Conservation (phyloP, 805 yeast species). For the Maudiozyma bulderi region DNA sequence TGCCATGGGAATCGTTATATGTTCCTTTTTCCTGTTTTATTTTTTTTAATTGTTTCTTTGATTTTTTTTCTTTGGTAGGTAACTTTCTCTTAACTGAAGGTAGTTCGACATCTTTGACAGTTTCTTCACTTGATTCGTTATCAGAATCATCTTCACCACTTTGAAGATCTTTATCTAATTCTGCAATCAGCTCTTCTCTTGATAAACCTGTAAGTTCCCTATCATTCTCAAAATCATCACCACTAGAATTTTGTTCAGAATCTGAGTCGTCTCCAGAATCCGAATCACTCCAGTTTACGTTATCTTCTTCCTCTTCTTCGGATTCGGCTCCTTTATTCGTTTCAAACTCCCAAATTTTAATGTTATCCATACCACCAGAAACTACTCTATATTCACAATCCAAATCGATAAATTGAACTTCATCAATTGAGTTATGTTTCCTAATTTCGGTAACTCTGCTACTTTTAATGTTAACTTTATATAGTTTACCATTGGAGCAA, state of each 20-base stretch:
- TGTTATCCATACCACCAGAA: constrained; percentile 73
- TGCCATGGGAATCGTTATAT: constrained; percentile 54
- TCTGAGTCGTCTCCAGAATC: not conserved
- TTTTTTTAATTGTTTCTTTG: constrained; percentile 27
- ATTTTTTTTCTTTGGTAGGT: constrained; percentile 14
- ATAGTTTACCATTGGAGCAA: constrained; percentile 63
- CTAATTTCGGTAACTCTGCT: constrained; percentile 60
- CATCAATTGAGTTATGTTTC: constrained; percentile 61
- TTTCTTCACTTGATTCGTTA: constrained; percentile 3
- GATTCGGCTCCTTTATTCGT: constrained; percentile 22
- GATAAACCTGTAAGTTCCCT: constrained; percentile 17
- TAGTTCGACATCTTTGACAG: not conserved
- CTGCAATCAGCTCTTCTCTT: constrained; percentile 26
- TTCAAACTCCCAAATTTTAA: constrained; percentile 61
- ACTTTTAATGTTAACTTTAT: constrained; percentile 52
- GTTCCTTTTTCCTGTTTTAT: constrained; percentile 33
- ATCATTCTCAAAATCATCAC: constrained; percentile 6
- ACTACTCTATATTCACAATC: constrained; percentile 74
- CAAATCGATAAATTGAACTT: constrained; percentile 64
- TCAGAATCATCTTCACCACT: constrained; percentile 3
- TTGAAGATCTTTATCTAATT: constrained; percentile 22
- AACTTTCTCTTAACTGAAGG: constrained; percentile 9
- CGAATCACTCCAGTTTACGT: not conserved
- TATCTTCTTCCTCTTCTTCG: not conserved
- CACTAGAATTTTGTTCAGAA: constrained; percentile 10